These are phyloP conservation scores for Cryomyces minteri DNA, from an alignment of 495 filamentous ascomycete genomes.

Conservation along the genomic window DNA sequence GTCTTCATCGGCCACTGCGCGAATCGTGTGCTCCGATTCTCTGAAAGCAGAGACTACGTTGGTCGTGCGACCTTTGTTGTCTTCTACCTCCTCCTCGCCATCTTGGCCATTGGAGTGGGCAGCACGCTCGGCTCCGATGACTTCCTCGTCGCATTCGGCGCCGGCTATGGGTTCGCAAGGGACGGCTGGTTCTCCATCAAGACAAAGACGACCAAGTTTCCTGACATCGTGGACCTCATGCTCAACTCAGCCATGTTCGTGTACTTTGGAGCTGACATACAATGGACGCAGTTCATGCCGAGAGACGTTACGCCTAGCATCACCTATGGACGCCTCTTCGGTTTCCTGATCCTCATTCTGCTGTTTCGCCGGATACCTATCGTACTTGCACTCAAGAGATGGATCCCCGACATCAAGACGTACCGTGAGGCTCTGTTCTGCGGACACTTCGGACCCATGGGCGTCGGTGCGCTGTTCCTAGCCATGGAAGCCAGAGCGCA, in stretches of 20 bases:
- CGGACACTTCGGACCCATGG: constrained; percentile 35
- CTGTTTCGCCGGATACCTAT: constrained; percentile 28
- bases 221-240: constrained; percentile 26
- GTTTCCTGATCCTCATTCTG: constrained; percentile 24
- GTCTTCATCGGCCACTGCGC: constrained; percentile 21
- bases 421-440: constrained; percentile 29
- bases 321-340: constrained; percentile 20
- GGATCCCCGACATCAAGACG: constrained; percentile 26
- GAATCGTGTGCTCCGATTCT: constrained; percentile 23
- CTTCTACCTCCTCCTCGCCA: constrained; percentile 31
- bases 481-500: constrained; percentile 30
- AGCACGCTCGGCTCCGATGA: constrained; percentile 28
- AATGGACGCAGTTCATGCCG: constrained; percentile 23
- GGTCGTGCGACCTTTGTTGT: constrained; percentile 24
- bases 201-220: constrained; percentile 21
- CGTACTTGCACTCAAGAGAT: constrained; percentile 22
- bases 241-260: constrained; percentile 31
- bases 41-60: constrained; percentile 19
- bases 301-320: constrained; percentile 15
- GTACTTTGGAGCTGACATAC: constrained; percentile 30
- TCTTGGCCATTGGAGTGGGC: constrained; percentile 27
- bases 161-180: constrained; percentile 28
- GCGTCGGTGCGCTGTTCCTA: constrained; percentile 30
- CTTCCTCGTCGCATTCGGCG: constrained; percentile 32
- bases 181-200: constrained; percentile 29